These are phyloP conservation scores for Linnemannia zychae DNA, from an alignment of 192 early-diverging fungal species.

Conservation along the genomic window DNA sequence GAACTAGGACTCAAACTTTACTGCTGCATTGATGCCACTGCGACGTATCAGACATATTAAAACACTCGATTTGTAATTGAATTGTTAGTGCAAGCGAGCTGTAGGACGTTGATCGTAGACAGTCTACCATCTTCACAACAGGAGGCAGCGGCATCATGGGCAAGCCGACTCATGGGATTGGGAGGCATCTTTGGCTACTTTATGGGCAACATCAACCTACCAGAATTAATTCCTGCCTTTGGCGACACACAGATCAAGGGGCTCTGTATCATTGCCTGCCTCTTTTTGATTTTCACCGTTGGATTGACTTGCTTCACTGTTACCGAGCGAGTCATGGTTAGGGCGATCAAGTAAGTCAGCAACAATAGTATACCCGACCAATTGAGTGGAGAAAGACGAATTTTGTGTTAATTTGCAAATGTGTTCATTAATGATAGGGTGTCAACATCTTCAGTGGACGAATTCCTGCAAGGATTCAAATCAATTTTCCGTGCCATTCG, in stretches of 20 bases:
- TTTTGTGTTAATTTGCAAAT: neutral
- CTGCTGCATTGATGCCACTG: neutral
- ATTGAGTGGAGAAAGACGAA: neutral
- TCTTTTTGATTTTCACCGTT: constrained; percentile 72
- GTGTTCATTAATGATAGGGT: neutral
- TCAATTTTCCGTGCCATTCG: constrained; percentile 63
- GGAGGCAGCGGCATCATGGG: constrained; percentile 88
- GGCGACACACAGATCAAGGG: constrained; percentile 87
- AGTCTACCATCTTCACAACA: constrained; percentile 84
- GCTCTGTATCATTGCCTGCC: constrained; percentile 81
- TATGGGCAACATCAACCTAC: constrained; percentile 89
- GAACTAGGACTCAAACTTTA: neutral
- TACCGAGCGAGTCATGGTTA: constrained; percentile 63
- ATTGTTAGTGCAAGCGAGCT: constrained; percentile 80
- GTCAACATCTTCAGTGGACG: constrained; percentile 25
- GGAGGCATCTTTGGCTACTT: constrained; percentile 93
- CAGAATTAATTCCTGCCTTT: constrained; percentile 74
- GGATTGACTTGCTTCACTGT: constrained; percentile 79
- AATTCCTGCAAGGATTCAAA: constrained; percentile 33
- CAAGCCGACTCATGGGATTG: constrained; percentile 86
- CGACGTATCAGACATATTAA: neutral
- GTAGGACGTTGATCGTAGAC: constrained; percentile 92
- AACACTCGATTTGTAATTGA: neutral
- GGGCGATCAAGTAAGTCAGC: constrained; percentile 23
- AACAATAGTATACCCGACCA: neutral